These are phyloP conservation scores for Tetrahymena borealis DNA, from an alignment of 73 alveolate species.

Conservation along the genomic window DNA sequence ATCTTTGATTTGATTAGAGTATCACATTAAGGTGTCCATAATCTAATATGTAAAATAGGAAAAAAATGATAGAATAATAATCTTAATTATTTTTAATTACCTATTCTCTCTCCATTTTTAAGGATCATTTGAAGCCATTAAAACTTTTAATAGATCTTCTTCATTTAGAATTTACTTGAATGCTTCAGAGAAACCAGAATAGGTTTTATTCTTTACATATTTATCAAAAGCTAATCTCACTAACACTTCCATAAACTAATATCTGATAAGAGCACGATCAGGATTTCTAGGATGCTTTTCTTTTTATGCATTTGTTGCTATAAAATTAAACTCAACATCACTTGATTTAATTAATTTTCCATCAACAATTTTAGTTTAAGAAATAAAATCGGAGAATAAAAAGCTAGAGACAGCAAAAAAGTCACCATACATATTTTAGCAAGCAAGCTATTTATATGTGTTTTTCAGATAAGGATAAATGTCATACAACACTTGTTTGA, in stretches of 20 bases:
- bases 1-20: not conserved
- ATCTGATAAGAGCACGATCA: constrained; percentile 3
- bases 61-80: not conserved
- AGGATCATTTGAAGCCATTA: not conserved
- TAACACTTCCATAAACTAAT: constrained; percentile 7
- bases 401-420: constrained; percentile 30
- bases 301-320: not conserved
- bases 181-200: not conserved
- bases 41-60: not conserved
- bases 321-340: constrained; percentile 10
- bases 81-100: not conserved
- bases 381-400: constrained; percentile 14
- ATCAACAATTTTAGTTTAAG: constrained; percentile 4
- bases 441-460: constrained; percentile 22
- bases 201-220: not conserved
- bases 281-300: constrained; percentile 14
- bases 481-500: not conserved
- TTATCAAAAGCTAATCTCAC: constrained; percentile 13
- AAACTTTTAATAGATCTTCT: not conserved
- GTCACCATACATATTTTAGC: constrained; percentile 9
- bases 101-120: not conserved
- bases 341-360: not conserved
- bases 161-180: not conserved
- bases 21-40: not conserved
- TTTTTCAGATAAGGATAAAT: not conserved